Evolutionary conservation across 192 early-diverging fungal genomes (phyloP).

Genomic region (Lobulomyces angularis): DNA sequence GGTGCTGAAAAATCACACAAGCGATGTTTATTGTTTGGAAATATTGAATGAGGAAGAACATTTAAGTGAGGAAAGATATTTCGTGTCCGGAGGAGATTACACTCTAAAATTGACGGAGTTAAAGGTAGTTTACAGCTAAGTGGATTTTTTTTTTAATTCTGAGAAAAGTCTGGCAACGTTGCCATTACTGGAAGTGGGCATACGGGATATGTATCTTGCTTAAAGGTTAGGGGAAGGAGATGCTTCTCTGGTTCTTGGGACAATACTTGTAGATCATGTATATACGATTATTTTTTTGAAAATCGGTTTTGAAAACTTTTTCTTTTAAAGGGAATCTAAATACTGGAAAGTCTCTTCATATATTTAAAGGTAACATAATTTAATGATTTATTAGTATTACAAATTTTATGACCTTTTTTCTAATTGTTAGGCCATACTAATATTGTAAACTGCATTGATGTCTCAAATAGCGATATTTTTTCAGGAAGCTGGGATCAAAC

Average conservation of each 20-base stretch:
- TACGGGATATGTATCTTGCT: constrained; percentile 27
- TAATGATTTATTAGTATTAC: no score
- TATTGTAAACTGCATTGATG: constrained; percentile 40
- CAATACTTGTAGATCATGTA: constrained; percentile 37
- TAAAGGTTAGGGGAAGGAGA: constrained; percentile 27
- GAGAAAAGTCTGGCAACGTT: constrained; percentile 9
- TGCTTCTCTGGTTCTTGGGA: constrained; percentile 40
- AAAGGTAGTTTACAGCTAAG: constrained; percentile 10
- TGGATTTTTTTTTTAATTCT: background rate
- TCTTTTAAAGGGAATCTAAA: constrained; percentile 5
- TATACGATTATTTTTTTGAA: constrained; percentile 16
- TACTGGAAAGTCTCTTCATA: constrained; percentile 34
- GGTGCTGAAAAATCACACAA: constrained; percentile 21
- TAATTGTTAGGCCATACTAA: constrained; percentile 40
- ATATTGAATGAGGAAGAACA: constrained; percentile 9
- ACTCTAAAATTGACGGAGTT: constrained; percentile 29
- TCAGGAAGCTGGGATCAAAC: constrained; percentile 40
- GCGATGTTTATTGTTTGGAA: constrained; percentile 33
- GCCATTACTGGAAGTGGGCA: no score
- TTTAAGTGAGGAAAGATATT: constrained; percentile 5
- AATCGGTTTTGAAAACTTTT: background rate
- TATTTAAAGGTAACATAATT: no score
- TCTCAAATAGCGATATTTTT: constrained; percentile 37
- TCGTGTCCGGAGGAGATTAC: constrained; percentile 35
- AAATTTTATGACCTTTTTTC: no score